phyloP scores from a whole-genome alignment of 164 flowering plant genomes.

The Paratinospora sagittata region DNA sequence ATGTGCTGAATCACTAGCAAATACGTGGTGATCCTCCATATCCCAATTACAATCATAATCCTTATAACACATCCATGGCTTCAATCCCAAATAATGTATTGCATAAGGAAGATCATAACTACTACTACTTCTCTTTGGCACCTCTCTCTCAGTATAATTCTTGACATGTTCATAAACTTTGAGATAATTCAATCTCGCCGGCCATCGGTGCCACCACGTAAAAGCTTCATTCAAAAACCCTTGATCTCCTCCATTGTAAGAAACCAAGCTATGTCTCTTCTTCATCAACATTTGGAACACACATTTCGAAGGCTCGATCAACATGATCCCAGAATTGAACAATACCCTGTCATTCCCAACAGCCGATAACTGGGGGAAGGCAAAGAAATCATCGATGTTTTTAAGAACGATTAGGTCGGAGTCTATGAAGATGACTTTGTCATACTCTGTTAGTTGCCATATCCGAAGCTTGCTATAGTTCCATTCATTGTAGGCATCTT shows the following conservation, averaged over 20 bases:
- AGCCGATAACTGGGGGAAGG: slow-evolving; percentile 59
- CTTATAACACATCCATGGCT: slow-evolving; percentile 84
- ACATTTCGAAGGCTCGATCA: slow-evolving; percentile 67
- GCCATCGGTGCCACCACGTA: slow-evolving; percentile 84
- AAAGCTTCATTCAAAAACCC: slow-evolving; percentile 77
- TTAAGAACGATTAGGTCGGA: slow-evolving; percentile 53
- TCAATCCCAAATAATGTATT: slow-evolving; percentile 66
- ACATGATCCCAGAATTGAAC: slow-evolving; percentile 81
- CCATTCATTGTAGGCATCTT: slow-evolving; percentile 70
- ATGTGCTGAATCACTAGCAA: slow-evolving; percentile 64
- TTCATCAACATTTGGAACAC: slow-evolving; percentile 44
- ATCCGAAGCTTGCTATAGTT: slow-evolving; percentile 84
- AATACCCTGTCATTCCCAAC: slow-evolving; percentile 27
- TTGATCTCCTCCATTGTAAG: slow-evolving; percentile 86
- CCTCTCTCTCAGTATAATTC: slow-evolving; percentile 1
- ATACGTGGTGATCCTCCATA: slow-evolving; percentile 18
- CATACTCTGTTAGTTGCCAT: slow-evolving; percentile 67
- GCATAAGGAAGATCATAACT: slow-evolving; percentile 24
- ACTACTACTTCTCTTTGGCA: slow-evolving; percentile 13
- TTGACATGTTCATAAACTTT: slow-evolving; percentile 25
- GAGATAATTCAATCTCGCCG: slow-evolving; percentile 36
- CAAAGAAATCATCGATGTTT: slow-evolving; percentile 57
- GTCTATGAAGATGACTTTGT: slow-evolving; percentile 72
- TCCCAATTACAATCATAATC: slow-evolving; percentile 95
- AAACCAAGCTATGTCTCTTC: slow-evolving; percentile 23